Evolutionary conservation across 2,329 filamentous ascomycete genomes (phyloP).

Genomic region (Lecanicillium sp.): DNA sequence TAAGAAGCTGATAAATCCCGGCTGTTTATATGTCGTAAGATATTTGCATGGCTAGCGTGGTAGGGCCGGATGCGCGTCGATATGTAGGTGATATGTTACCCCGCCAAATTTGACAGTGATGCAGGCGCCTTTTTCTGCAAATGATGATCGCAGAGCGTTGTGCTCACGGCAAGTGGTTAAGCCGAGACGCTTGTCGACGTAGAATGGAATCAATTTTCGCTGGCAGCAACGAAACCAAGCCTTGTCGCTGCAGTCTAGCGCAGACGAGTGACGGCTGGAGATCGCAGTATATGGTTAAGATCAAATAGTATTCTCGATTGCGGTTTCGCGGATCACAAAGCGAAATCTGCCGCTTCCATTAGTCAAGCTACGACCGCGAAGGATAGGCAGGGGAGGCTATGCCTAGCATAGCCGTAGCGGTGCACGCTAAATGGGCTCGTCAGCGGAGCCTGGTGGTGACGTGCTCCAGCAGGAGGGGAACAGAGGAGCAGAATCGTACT

Average conservation of each 20-base stretch:
- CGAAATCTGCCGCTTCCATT: slow-evolving; percentile 9
- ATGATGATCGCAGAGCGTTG: no score
- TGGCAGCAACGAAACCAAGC: neutral
- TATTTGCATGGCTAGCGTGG: slow-evolving; percentile 2
- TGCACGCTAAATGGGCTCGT: neutral
- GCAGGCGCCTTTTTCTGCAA: neutral
- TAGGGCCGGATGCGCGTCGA: neutral
- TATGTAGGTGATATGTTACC: no score
- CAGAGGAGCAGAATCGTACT: neutral
- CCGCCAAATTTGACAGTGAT: slow-evolving; percentile 1
- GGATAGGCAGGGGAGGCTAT: no score
- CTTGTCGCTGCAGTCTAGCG: slow-evolving; percentile 6
- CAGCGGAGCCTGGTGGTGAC: slow-evolving; percentile 7
- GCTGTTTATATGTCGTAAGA: slow-evolving; percentile 4
- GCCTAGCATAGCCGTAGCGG: slow-evolving; percentile 2
- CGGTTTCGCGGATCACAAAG: slow-evolving; percentile 1
- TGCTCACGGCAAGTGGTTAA: no score
- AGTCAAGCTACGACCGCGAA: neutral
- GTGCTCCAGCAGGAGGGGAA: slow-evolving; percentile 4
- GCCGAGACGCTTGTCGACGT: no score
- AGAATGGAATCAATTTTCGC: neutral
- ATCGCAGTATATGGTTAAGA: neutral
- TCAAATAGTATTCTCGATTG: slow-evolving; percentile 4
- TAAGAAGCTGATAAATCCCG: neutral
- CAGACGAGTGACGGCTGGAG: neutral